Base-by-base conservation (phyloP, 1,284 basidiomycete genomes). In the Cryptococcus jaspeensis region DNA sequence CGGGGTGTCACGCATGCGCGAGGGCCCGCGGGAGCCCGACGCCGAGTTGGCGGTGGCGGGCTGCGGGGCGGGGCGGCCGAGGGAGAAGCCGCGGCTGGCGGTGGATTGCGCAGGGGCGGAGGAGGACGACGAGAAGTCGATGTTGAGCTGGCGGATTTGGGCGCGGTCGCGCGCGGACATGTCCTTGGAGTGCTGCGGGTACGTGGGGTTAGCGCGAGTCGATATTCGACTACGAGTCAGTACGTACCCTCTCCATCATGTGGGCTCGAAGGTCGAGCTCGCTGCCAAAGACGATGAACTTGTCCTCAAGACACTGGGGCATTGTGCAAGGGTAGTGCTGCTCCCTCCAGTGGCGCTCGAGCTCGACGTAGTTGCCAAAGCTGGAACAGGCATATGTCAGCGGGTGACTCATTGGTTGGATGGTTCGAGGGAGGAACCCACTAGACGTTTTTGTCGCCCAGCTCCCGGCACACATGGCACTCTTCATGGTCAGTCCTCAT, bases 401-500 rank as follows among this genome's bases (percentile, higher is more conserved):
- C 22, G 16, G 16, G 28, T 6, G 22, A 11, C 9, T 8, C n/a
- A 12, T 9, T 15, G 11, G 16, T 1, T 41, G 35, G 25, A 36
- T 2, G 15, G 9, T n/a, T n/a, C n/a, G n/a, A 48, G 40, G 15
- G 56, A 47, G 40, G n/a, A 5, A 84, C 89, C 75, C 73, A 95
- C 89, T 95, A 93, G 79, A 92, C 86, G 74, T 93, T 85, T 60
- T 83, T 81, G 45, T 92, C 72, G 5, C 87, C 92, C 55, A 86
- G 84, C 38, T 86, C 81, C 72, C 90, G 90, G 78, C 96, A 99
- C 32, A 99, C 80, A 70, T 96, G 96, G 74, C 96, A 99, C 71
- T 99, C 94, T 74, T 99, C 95, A 78, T 99, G 95, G 47, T 81
- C 81, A 70, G 94, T 88, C 45, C 94, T 85, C 88, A 97, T 93